phyloP scores from a whole-genome alignment of 306 rosid species.

The Pachyrhizus erosus region DNA sequence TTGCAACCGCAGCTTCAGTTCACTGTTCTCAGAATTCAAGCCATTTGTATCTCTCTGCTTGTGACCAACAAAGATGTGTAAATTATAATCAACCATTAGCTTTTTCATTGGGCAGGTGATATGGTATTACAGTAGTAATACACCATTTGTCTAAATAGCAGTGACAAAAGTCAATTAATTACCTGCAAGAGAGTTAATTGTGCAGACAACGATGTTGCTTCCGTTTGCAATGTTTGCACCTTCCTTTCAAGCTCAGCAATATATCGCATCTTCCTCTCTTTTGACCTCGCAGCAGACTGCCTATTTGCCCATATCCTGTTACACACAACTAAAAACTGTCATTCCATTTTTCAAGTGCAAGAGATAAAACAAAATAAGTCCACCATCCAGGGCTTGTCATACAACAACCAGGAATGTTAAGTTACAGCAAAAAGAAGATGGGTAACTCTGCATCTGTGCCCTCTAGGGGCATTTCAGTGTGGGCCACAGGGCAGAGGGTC shows the following conservation, averaged over 20 bases:
- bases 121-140: not conserved
- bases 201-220: constrained; percentile 94
- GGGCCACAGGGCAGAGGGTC: not conserved
- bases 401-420: not conserved
- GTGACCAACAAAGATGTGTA: constrained; percentile 28
- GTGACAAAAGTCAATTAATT: constrained; percentile 10
- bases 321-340: constrained; percentile 29
- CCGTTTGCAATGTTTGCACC: constrained; percentile 94
- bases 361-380: constrained; percentile 16
- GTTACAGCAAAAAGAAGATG: not conserved
- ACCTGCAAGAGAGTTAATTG: constrained; percentile 95
- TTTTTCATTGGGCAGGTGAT: constrained; percentile 21
- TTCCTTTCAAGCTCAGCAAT: constrained; percentile 95
- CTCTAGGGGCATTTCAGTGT: not conserved
- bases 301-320: constrained; percentile 98
- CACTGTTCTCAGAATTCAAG: constrained; percentile 87
- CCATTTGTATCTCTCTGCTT: constrained; percentile 90
- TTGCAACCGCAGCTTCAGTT: constrained; percentile 92
- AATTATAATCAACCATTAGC: not conserved
- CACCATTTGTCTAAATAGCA: not conserved
- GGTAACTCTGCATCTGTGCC: not conserved
- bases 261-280: constrained; percentile 98
- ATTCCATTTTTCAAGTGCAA: constrained; percentile 16
- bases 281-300: constrained; percentile 98
- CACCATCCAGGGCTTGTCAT: not conserved